Base-by-base conservation (phyloP, 352 stramenopile genomes). In the Phytophthora sojae region DNA sequence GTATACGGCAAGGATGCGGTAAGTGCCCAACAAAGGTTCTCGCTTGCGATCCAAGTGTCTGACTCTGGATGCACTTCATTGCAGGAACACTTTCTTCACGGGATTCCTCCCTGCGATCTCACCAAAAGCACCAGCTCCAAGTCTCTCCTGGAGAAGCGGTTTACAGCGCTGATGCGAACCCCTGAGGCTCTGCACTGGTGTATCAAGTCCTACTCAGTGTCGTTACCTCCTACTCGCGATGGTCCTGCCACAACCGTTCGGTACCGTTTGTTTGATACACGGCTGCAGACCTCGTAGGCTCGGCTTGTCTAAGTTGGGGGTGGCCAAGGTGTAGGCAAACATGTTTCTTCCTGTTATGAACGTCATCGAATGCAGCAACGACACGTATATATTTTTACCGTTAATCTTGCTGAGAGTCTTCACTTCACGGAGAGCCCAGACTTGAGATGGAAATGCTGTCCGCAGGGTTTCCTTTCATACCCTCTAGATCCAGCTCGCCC, bases 1-100 rank as follows among this genome's bases (percentile, higher is more conserved):
- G 75, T 90, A 5, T 81, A 93, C 63, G 85, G 85, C 23, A 81
- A 80, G 50, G 85, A 95, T 50, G 87, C 84, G 69, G 87, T 95
- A 78, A 67, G 83, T 77, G 6, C 15, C 29, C 12, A 52, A 44
- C 21, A 17, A 29, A 5, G 7, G 3, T 11, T 53, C 19, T 21
- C 5, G 15, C 19, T 29, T 53, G 45, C 21, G 3, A 53, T 29
- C 11, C 5, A 42, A 53, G 45, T 53, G 45, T 29, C 45, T 53
- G 45, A 53, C 9, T 60, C 57, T 35, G 21, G 17, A 9, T 71
- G 19, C 39, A 2, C 4, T 37, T 49, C 49, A 29, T 60, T 12
- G 58, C 45, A 94, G 87, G 85, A 91, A 49, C 65, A 85, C 49
- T 92, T 94, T 61, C 58, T 94, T 42, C 83, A 88, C 23, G 87